Percentiles rank a stretch among this genome's conserved stretches.
Conservation (phyloP, 1,139 yeast species). For the Pichia cactophila region DNA sequence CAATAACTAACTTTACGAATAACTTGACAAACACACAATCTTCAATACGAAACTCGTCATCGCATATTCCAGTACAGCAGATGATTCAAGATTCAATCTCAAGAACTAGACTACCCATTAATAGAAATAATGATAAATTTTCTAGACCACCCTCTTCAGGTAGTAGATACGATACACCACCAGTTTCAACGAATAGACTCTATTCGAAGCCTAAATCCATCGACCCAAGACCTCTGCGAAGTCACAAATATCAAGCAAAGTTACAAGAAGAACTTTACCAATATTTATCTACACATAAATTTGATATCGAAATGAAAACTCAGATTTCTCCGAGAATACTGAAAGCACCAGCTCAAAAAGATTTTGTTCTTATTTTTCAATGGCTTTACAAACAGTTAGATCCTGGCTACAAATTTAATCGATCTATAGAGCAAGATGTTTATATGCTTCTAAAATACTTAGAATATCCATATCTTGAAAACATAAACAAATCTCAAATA, state of each 20-base stretch:
- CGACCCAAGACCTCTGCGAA: constrained; percentile 77
- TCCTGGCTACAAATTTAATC: constrained; percentile 67
- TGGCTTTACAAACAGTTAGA: constrained; percentile 72
- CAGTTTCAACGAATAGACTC: constrained; percentile 10
- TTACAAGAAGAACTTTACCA: constrained; percentile 63
- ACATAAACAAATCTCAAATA: constrained; percentile 74
- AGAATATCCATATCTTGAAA: constrained; percentile 74
- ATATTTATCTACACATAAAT: constrained; percentile 53
- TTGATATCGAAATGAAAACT: constrained; percentile 68
- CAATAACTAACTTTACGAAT: neutral
- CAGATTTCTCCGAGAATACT: constrained; percentile 60
- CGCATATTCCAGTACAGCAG: constrained; percentile 19
- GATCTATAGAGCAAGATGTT: constrained; percentile 70
- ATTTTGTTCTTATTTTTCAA: constrained; percentile 69
- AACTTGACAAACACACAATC: constrained; percentile 2
- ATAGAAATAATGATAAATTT: constrained; percentile 1
- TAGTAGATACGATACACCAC: constrained; percentile 1
- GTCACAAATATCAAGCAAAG: constrained; percentile 54
- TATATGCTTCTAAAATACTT: constrained; percentile 56
- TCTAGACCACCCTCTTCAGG: neutral
- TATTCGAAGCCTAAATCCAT: constrained; percentile 12
- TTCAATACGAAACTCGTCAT: constrained; percentile 1
- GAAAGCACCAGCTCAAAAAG: constrained; percentile 80
- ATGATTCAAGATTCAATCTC: constrained; percentile 22
- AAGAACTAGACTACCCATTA: constrained; percentile 14